Percentiles rank a stretch among this genome's conserved stretches.
phyloP scores from a whole-genome alignment of 257 asterid species.

The Solanum sejunctum region DNA sequence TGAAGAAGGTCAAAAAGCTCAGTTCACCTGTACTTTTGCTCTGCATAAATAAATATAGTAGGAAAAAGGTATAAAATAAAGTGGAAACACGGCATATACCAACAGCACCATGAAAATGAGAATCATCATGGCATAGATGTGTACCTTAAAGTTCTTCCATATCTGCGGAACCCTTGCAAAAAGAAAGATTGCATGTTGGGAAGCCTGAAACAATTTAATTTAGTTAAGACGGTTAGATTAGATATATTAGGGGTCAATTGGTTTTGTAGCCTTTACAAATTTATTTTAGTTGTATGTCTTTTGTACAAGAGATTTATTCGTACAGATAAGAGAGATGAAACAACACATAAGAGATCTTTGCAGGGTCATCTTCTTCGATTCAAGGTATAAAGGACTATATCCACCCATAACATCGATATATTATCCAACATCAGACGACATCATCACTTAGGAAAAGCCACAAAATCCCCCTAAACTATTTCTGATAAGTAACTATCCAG shows the following conservation, averaged over 20 bases:
- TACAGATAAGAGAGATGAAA: background rate
- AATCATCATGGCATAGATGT: background rate
- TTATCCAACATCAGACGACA: background rate
- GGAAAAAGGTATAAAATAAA: background rate
- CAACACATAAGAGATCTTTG: background rate
- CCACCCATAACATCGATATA: background rate
- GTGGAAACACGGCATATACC: background rate
- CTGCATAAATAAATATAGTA: slow-evolving; percentile 32
- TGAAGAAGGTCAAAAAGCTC: slow-evolving; percentile 76
- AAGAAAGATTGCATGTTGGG: slow-evolving; percentile 91
- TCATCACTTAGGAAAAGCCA: background rate
- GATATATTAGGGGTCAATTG: background rate
- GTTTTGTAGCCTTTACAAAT: background rate
- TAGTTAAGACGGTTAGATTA: background rate
- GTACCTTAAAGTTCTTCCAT: slow-evolving; percentile 70
- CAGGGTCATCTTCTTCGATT: background rate
- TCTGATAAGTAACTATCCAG: background rate
- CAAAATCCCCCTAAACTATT: background rate
- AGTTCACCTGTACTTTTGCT: slow-evolving; percentile 92
- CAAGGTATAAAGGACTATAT: background rate
- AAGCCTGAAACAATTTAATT: slow-evolving; percentile 48
- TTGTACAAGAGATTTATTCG: background rate
- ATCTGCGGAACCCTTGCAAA: slow-evolving; percentile 92
- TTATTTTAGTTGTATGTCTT: background rate
- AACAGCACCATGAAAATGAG: background rate